These are phyloP conservation scores for Saccharomycopsis selenospora DNA, from an alignment of 805 yeast genomes.

Conservation along the genomic window DNA sequence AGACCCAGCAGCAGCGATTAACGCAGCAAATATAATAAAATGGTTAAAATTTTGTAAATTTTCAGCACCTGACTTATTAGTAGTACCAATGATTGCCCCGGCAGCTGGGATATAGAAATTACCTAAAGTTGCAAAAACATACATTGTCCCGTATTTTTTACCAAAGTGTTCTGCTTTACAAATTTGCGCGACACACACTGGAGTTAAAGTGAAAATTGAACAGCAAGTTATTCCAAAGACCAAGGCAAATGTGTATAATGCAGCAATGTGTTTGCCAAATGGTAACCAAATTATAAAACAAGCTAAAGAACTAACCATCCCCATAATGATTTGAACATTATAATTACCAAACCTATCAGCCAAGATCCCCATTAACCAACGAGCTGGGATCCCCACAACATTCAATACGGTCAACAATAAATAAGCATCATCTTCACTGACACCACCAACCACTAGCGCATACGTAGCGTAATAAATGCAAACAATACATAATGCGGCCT, in stretches of 20 bases:
- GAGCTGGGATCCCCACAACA: slow-evolving; percentile 35
- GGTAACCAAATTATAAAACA: slow-evolving; percentile 35
- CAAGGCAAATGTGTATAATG: slow-evolving; percentile 38
- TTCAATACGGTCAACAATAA: slow-evolving; percentile 40
- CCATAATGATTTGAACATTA: slow-evolving; percentile 39
- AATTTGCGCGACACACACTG: slow-evolving; percentile 53
- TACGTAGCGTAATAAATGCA: slow-evolving; percentile 46
- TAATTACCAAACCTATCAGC: slow-evolving; percentile 45
- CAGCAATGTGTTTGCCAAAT: slow-evolving; percentile 30
- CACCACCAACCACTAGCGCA: slow-evolving; percentile 39
- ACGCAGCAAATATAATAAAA: slow-evolving; percentile 10
- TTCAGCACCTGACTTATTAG: background rate
- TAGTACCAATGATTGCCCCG: slow-evolving; percentile 40
- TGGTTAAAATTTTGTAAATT: slow-evolving; percentile 2
- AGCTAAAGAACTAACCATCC: slow-evolving; percentile 27
- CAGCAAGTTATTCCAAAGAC: slow-evolving; percentile 49
- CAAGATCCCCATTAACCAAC: slow-evolving; percentile 38
- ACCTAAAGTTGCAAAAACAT: slow-evolving; percentile 51
- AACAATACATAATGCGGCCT: slow-evolving; percentile 37
- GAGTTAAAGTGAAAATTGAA: slow-evolving; percentile 46
- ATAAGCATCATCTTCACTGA: slow-evolving; percentile 35
- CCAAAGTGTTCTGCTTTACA: slow-evolving; percentile 48
- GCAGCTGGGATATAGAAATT: slow-evolving; percentile 44
- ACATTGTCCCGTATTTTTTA: slow-evolving; percentile 49
- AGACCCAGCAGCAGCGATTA: slow-evolving; percentile 6